Evolutionary conservation across 176 grass and related monocot genomes (phyloP).

Genomic region (Oryza punctata): DNA sequence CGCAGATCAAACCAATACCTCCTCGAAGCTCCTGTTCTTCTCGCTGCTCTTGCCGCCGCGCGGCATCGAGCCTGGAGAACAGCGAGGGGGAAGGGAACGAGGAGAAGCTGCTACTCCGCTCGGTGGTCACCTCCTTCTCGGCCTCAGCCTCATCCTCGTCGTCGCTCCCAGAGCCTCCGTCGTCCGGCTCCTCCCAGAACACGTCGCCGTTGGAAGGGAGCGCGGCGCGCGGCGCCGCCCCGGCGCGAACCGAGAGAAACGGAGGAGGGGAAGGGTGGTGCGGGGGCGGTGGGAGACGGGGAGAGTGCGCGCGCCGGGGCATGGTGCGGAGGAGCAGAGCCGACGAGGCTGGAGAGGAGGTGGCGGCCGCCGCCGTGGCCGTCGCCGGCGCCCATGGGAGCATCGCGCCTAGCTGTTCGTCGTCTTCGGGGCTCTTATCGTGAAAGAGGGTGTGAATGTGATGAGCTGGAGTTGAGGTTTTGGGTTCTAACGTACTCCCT

Average conservation of each 20-base stretch:
- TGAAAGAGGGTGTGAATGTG: background rate
- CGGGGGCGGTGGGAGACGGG: background rate
- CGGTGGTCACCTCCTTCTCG: background rate
- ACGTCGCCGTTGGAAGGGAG: constrained; percentile 22
- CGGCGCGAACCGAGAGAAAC: background rate
- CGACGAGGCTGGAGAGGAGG: background rate
- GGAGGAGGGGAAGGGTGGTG: background rate
- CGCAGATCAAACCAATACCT: background rate
- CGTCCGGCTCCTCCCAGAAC: constrained; percentile 77
- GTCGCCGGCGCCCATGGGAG: constrained; percentile 6
- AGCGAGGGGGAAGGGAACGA: background rate
- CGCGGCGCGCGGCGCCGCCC: background rate
- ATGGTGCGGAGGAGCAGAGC: background rate
- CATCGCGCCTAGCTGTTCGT: constrained; percentile 24
- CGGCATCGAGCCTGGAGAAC: constrained; percentile 11
- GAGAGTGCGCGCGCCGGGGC: background rate
- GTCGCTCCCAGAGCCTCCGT: constrained; percentile 59
- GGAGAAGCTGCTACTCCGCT: background rate
- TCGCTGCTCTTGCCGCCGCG: constrained; percentile 37
- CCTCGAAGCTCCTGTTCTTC: constrained; percentile 41
- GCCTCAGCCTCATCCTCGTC: constrained; percentile 39
- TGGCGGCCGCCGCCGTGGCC: background rate
- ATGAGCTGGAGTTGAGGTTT: background rate
- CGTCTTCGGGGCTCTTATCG: background rate
- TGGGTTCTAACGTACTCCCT: too few species aligned